phyloP scores from a whole-genome alignment of 2,329 filamentous ascomycete species.

The Colletotrichum godetiae region DNA sequence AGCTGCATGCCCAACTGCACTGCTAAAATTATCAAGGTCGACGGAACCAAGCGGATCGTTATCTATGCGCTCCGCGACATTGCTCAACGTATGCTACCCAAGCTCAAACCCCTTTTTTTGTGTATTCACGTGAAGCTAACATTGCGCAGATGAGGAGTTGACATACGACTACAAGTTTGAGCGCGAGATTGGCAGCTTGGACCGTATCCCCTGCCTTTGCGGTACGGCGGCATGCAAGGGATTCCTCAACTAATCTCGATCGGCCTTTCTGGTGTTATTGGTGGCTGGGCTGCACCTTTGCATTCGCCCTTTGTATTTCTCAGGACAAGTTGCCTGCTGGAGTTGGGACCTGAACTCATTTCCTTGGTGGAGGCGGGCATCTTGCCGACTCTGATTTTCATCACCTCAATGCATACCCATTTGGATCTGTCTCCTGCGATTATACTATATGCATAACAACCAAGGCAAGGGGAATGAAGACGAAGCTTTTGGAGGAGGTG shows the following conservation, averaged over 20 bases:
- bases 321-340: constrained; percentile 19
- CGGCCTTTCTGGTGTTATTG: constrained; percentile 30
- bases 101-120: neutral
- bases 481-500: constrained; percentile 16
- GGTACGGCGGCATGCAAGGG: constrained; percentile 97
- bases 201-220: constrained; percentile 97
- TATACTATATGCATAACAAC: constrained; percentile 34
- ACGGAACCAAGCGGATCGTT: constrained; percentile 97
- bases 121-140: constrained; percentile 38
- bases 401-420: constrained; percentile 35
- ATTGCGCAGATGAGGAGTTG: constrained; percentile 86
- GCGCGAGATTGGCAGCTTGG: constrained; percentile 91
- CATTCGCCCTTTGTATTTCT: constrained; percentile 19
- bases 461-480: constrained; percentile 21
- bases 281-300: constrained; percentile 22
- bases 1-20: constrained; percentile 99
- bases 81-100: constrained; percentile 79
- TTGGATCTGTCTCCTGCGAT: constrained; percentile 35
- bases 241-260: constrained; percentile 83
- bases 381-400: constrained; percentile 27
- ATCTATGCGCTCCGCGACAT: constrained; percentile 98
- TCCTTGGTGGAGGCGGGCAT: constrained; percentile 4
- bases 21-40: constrained; percentile 98
- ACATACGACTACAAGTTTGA: constrained; percentile 99
- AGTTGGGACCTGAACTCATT: constrained; percentile 29